Conservation (phyloP, 768 basidiomycete genomes). For the Russula vinacea region DNA sequence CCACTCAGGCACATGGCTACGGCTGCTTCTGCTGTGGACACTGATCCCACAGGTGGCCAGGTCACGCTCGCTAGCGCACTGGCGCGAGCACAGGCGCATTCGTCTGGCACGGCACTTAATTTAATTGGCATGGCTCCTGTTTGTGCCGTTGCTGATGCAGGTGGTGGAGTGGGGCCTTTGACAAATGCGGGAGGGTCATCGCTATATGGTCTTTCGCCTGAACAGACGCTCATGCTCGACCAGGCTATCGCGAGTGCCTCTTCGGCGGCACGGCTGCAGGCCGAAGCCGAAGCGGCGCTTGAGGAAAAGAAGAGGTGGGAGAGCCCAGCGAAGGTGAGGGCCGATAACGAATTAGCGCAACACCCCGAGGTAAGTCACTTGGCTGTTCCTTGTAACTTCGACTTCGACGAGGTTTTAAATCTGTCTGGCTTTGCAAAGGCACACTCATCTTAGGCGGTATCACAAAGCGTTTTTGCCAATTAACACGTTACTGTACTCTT, state of each 20-base stretch:
- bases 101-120: no score
- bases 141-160: background rate
- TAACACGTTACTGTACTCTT: background rate
- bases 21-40: constrained; percentile 30
- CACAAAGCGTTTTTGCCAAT: background rate
- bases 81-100: constrained; percentile 59
- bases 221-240: constrained; percentile 66
- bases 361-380: background rate
- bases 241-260: constrained; percentile 73
- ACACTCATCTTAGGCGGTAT: background rate
- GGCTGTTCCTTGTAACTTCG: background rate
- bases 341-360: background rate
- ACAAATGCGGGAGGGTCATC: constrained; percentile 39
- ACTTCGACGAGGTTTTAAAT: background rate
- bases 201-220: constrained; percentile 68
- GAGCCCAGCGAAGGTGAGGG: constrained; percentile 42
- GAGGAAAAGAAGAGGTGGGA: constrained; percentile 61
- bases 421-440: background rate
- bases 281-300: constrained; percentile 71
- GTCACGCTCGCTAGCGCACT: constrained; percentile 71
- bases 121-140: background rate
- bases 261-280: constrained; percentile 70
- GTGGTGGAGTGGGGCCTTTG: background rate
- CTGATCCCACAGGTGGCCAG: constrained; percentile 53
- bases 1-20: constrained; percentile 23